These are phyloP conservation scores for Exophiala mesophila DNA, from an alignment of 2,329 filamentous ascomycete genomes.

Conservation along the genomic window DNA sequence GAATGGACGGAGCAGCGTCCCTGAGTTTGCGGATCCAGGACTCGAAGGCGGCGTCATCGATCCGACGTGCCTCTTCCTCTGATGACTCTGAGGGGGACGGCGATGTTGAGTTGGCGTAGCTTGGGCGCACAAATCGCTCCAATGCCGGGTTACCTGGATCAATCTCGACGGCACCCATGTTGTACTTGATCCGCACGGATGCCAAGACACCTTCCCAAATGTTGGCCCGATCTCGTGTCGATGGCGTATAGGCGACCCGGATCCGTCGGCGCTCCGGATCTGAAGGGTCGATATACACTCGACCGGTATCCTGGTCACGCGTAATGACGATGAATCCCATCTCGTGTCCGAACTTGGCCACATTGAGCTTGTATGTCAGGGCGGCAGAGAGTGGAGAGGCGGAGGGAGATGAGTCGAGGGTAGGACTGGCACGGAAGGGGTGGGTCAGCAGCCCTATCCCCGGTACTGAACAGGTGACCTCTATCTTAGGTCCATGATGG, in stretches of 20 bases:
- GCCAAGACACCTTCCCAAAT: slow-evolving; percentile 67
- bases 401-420: neutral
- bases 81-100: neutral
- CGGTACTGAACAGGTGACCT: slow-evolving; percentile 48
- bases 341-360: slow-evolving; percentile 64
- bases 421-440: slow-evolving; percentile 60
- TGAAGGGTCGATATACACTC: slow-evolving; percentile 67
- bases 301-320: slow-evolving; percentile 70
- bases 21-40: slow-evolving; percentile 50
- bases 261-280: slow-evolving; percentile 63
- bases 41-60: slow-evolving; percentile 50
- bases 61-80: neutral
- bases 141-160: slow-evolving; percentile 59
- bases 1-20: slow-evolving; percentile 41
- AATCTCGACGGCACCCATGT: slow-evolving; percentile 76
- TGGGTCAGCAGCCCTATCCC: slow-evolving; percentile 11
- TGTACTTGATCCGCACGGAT: slow-evolving; percentile 70
- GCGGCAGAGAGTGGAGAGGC: slow-evolving; percentile 39
- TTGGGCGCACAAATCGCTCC: slow-evolving; percentile 55
- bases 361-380: slow-evolving; percentile 66
- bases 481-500: slow-evolving; percentile 78
- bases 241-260: slow-evolving; percentile 65
- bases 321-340: slow-evolving; percentile 67
- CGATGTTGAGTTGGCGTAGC: slow-evolving; percentile 2
- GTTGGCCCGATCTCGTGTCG: slow-evolving; percentile 66